Conservation (phyloP, 2,329 filamentous ascomycete genomes). For the Sporothrix sp. region DNA sequence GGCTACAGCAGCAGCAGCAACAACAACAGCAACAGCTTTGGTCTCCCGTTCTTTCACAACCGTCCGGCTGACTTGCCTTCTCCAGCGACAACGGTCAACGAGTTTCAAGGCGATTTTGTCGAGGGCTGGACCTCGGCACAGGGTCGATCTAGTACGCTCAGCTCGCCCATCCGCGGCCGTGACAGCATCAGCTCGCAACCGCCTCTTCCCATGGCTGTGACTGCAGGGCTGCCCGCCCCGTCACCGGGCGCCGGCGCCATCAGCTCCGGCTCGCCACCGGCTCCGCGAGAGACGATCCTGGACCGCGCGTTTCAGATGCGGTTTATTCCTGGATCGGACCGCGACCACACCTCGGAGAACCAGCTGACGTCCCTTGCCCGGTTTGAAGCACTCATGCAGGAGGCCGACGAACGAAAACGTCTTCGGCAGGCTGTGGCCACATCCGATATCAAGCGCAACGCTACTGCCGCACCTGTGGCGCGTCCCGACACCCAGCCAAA, state of each 20-base stretch:
- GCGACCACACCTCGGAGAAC: constrained; percentile 42
- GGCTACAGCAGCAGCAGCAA: constrained; percentile 4
- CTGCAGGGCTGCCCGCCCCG: constrained; percentile 26
- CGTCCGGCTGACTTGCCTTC: constrained; percentile 48
- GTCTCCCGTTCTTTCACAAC: constrained; percentile 11
- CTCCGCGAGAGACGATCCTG: constrained; percentile 54
- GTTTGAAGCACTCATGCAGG: constrained; percentile 56
- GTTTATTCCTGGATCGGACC: constrained; percentile 51
- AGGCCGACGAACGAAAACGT: constrained; percentile 40
- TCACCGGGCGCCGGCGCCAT: constrained; percentile 24
- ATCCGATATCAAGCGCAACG: constrained; percentile 15
- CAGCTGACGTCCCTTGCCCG: constrained; percentile 55
- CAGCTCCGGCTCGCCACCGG: constrained; percentile 41
- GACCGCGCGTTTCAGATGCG: constrained; percentile 56
- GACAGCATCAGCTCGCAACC: constrained; percentile 45
- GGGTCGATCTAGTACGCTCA: constrained; percentile 47
- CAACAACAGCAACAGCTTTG: constrained; percentile 9
- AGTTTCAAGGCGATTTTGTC: constrained; percentile 46
- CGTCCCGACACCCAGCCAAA: constrained; percentile 28
- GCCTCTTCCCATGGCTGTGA: constrained; percentile 25
- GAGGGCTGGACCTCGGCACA: constrained; percentile 53
- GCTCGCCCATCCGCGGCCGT: constrained; percentile 45
- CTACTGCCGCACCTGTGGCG: constrained; percentile 14
- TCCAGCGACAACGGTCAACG: constrained; percentile 41
- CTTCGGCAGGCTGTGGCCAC: constrained; percentile 32